phyloP scores from a whole-genome alignment of 164 flowering plant species.

The Taxillus chinensis region DNA sequence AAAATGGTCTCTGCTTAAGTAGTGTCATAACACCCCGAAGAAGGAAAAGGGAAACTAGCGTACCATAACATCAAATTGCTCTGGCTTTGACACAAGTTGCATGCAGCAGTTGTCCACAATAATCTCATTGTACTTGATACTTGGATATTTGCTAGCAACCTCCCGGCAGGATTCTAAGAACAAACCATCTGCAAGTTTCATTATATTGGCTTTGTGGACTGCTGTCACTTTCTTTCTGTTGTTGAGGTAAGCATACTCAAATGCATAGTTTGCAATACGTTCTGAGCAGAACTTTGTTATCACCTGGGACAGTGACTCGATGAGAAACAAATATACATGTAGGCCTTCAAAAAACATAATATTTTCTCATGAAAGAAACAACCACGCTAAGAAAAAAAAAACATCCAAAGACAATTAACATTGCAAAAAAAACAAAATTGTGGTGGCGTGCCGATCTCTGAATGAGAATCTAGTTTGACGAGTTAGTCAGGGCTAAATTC shows the following conservation, averaged over 20 bases:
- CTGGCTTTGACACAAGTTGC: slow-evolving; percentile 96
- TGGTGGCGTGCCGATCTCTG: too few species aligned
- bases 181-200: slow-evolving; percentile 94
- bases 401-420: too few species aligned
- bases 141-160: slow-evolving; percentile 73
- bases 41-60: background rate
- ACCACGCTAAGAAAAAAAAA: too few species aligned
- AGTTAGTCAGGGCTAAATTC: too few species aligned
- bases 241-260: slow-evolving; percentile 85
- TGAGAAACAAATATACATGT: slow-evolving; percentile 6
- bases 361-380: too few species aligned
- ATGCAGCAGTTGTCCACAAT: slow-evolving; percentile 96
- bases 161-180: slow-evolving; percentile 90
- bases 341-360: too few species aligned
- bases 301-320: slow-evolving; percentile 43
- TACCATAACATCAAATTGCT: slow-evolving; percentile 98
- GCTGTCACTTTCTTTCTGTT: slow-evolving; percentile 93
- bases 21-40: too few species aligned
- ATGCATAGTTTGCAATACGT: slow-evolving; percentile 81
- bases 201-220: slow-evolving; percentile 94
- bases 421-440: too few species aligned
- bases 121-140: slow-evolving; percentile 75
- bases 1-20: too few species aligned
- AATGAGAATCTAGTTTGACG: too few species aligned
- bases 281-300: slow-evolving; percentile 96